phyloP scores from a whole-genome alignment of 73 alveolate genomes.

The Paramecium caudatum region DNA sequence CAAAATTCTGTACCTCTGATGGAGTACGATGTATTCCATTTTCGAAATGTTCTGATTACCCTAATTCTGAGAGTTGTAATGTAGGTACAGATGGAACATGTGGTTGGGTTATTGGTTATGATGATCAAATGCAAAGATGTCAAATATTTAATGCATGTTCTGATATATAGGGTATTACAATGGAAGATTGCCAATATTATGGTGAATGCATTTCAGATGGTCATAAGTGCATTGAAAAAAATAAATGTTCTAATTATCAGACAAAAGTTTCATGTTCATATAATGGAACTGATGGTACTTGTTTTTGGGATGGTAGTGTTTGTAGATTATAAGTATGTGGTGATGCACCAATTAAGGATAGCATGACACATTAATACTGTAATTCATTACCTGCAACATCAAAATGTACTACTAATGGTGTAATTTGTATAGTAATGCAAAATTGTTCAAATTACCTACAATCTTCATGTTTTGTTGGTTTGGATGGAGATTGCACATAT shows the following conservation, averaged over 20 bases:
- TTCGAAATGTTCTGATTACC: neutral
- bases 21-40: conserved; percentile 14
- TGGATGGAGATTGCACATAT: conserved; percentile 35
- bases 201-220: conserved; percentile 52
- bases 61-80: neutral
- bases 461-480: neutral
- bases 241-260: neutral
- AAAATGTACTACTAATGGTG: conserved; percentile 28
- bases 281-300: conserved; percentile 34
- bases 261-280: neutral
- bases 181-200: too few relatives aligned
- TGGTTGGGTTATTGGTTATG: conserved; percentile 30
- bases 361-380: conserved; percentile 34
- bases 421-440: neutral
- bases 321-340: conserved; percentile 25
- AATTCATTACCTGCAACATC: neutral
- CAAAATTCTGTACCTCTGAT: neutral
- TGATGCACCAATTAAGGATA: neutral
- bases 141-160: too few relatives aligned
- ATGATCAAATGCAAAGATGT: neutral
- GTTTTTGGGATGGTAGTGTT: conserved; percentile 13
- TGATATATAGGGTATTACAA: too few relatives aligned
- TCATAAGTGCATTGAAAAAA: neutral
- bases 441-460: neutral
- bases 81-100: conserved; percentile 59